Conservation (phyloP, 2,329 filamentous ascomycete species). For the Monosporascus cannonballus region DNA sequence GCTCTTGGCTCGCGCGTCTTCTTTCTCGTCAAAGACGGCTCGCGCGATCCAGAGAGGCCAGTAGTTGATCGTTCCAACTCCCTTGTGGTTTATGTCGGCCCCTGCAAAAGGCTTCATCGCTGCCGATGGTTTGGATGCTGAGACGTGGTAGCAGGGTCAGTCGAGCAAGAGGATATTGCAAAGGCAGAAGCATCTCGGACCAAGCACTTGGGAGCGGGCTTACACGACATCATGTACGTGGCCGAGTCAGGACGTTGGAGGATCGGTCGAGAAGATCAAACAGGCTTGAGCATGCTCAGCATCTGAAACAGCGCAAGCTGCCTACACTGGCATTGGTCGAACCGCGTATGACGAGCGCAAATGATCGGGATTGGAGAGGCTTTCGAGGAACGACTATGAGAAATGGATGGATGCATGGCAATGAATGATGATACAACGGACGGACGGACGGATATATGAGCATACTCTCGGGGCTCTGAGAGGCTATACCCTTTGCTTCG, state of each 20-base stretch:
- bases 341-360: background rate
- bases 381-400: background rate
- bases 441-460: background rate
- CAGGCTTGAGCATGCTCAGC: background rate
- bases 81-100: background rate
- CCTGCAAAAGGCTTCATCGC: background rate
- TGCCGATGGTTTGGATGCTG: background rate
- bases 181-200: background rate
- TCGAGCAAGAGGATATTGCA: background rate
- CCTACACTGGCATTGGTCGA: background rate
- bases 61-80: background rate
- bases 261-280: background rate
- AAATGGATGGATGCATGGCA: background rate
- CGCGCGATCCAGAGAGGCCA: background rate
- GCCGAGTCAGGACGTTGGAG: background rate
- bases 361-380: too few species aligned
- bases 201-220: background rate
- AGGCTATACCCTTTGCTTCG: background rate
- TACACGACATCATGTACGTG: background rate
- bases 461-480: background rate
- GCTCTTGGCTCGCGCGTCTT: too few species aligned
- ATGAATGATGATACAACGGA: background rate
- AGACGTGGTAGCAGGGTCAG: background rate
- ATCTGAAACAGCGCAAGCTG: background rate
- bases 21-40: background rate